Percentiles rank a stretch among this genome's conserved stretches.
phyloP scores from a whole-genome alignment of 2,329 filamentous ascomycete species.

The Fusarium subtropicale region DNA sequence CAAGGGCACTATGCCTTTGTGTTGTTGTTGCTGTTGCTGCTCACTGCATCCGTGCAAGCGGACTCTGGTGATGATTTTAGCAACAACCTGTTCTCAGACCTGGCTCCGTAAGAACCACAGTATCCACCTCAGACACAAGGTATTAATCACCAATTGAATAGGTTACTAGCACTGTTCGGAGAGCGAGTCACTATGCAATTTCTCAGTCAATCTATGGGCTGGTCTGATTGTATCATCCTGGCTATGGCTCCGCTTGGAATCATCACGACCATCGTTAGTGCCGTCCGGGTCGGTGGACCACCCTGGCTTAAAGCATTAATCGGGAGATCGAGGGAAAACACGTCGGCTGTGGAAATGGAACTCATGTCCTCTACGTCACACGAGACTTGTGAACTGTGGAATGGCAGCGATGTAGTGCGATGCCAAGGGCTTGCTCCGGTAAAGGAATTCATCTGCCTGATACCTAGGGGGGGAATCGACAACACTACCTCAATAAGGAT shows the following conservation, averaged over 20 bases:
- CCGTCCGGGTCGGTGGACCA: slow-evolving; percentile 58
- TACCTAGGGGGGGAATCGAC: accelerated
- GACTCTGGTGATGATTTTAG: too few species aligned
- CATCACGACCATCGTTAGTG: slow-evolving; percentile 57
- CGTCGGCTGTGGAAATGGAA: slow-evolving; percentile 55
- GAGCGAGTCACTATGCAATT: slow-evolving; percentile 62
- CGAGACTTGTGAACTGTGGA: slow-evolving; percentile 58
- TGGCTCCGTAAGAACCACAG: too few species aligned
- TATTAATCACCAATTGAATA: too few species aligned
- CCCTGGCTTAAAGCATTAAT: slow-evolving; percentile 58
- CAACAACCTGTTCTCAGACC: too few species aligned
- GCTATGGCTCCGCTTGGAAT: slow-evolving; percentile 60
- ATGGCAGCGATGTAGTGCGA: slow-evolving; percentile 45
- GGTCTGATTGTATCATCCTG: slow-evolving; percentile 59
- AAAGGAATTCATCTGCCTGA: accelerated
- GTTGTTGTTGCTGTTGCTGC: too few species aligned
- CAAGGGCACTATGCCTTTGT: too few species aligned
- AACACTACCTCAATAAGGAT: not conserved
- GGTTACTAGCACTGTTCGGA: slow-evolving; percentile 51
- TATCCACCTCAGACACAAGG: accelerated
- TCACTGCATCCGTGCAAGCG: accelerated
- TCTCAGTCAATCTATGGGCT: slow-evolving; percentile 56
- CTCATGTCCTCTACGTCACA: slow-evolving; percentile 59
- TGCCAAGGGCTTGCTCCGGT: not conserved
- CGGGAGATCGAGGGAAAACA: slow-evolving; percentile 58